phyloP scores from a whole-genome alignment of 2,329 filamentous ascomycete species.

The Trichoderma sp. region DNA sequence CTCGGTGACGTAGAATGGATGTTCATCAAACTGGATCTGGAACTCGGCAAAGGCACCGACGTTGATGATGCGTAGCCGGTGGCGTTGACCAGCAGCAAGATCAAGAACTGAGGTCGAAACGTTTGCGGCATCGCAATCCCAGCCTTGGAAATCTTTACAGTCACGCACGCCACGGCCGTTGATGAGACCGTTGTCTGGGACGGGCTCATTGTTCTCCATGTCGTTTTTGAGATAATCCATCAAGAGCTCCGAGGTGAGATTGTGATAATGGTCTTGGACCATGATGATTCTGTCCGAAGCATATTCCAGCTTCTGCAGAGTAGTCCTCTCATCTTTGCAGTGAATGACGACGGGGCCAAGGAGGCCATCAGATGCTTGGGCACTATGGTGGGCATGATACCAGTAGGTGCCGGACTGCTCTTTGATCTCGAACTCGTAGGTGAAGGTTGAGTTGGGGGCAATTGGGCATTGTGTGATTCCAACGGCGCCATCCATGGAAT shows the following conservation, averaged over 20 bases:
- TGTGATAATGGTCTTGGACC: slow-evolving; percentile 74
- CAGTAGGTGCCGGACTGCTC: slow-evolving; percentile 52
- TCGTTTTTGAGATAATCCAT: slow-evolving; percentile 56
- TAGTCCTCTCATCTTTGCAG: slow-evolving; percentile 46
- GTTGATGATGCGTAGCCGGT: slow-evolving; percentile 69
- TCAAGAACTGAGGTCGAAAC: slow-evolving; percentile 44
- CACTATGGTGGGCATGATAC: slow-evolving; percentile 68
- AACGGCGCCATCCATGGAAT: slow-evolving; percentile 71
- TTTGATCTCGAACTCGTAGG: slow-evolving; percentile 67
- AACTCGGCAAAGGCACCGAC: slow-evolving; percentile 71
- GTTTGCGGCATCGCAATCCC: slow-evolving; percentile 48
- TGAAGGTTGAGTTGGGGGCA: slow-evolving; percentile 61
- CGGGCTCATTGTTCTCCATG: slow-evolving; percentile 62
- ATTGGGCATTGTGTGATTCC: slow-evolving; percentile 70
- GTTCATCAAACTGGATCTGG: slow-evolving; percentile 69
- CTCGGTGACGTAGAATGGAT: slow-evolving; percentile 65
- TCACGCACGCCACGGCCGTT: slow-evolving; percentile 52
- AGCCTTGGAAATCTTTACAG: slow-evolving; percentile 38
- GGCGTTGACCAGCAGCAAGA: slow-evolving; percentile 56
- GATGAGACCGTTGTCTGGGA: slow-evolving; percentile 65
- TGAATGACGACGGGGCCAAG: slow-evolving; percentile 68
- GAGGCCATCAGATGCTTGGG: slow-evolving; percentile 68
- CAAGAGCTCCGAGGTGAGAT: slow-evolving; percentile 51
- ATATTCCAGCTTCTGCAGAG: slow-evolving; percentile 33
- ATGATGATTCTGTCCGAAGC: slow-evolving; percentile 61